A percentile compares a stretch with the other conserved stretches of the same genome.
phyloP scores from a whole-genome alignment of 2,329 filamentous ascomycete species.

The Penicillium sp. region DNA sequence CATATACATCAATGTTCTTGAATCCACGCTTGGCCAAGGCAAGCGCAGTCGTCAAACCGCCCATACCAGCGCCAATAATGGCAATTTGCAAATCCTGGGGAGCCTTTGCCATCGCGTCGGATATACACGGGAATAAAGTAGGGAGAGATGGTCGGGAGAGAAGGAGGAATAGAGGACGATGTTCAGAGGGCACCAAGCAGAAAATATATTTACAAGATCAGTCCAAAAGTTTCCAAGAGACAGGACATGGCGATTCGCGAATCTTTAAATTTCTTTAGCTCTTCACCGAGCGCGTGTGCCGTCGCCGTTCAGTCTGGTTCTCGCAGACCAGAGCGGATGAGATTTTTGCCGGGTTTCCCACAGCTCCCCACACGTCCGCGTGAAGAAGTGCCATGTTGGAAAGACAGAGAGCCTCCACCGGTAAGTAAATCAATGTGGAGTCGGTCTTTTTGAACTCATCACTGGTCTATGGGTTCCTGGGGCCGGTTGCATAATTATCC shows the following conservation, averaged over 20 bases:
- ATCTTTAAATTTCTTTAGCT: slow-evolving; percentile 16
- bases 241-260: slow-evolving; percentile 1
- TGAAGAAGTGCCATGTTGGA: slow-evolving; percentile 3
- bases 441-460: no score
- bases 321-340: slow-evolving; percentile 24
- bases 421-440: background rate
- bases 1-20: slow-evolving; percentile 72
- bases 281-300: slow-evolving; percentile 14
- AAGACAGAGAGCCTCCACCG: background rate
- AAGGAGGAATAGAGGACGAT: background rate
- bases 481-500: slow-evolving; percentile 25
- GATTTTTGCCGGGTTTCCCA: slow-evolving; percentile 32
- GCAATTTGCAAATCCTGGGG: slow-evolving; percentile 48
- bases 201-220: background rate
- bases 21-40: slow-evolving; percentile 78
- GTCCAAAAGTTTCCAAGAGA: background rate
- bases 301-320: slow-evolving; percentile 11
- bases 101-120: slow-evolving; percentile 31
- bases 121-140: slow-evolving; percentile 9
- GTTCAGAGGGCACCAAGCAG: background rate
- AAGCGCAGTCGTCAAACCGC: slow-evolving; percentile 71
- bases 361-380: slow-evolving; percentile 26
- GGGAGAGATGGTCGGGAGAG: background rate
- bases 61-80: slow-evolving; percentile 67
- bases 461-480: background rate